Percentiles rank a stretch among this genome's conserved stretches.
Conservation (phyloP, 2,329 filamentous ascomycete species). For the Furcasterigmium furcatum region DNA sequence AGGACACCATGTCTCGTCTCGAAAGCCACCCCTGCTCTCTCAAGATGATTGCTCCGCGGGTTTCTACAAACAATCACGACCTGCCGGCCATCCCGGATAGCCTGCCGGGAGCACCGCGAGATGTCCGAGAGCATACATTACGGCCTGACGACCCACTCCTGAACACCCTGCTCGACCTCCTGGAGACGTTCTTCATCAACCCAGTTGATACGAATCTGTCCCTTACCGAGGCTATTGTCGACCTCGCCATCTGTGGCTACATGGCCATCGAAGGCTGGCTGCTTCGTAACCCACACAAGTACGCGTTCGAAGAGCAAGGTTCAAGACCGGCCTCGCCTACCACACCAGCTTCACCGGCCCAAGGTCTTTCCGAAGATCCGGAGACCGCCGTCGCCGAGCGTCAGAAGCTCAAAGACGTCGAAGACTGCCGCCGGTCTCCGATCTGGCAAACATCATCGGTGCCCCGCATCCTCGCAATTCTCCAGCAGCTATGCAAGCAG, state of each 20-base stretch:
- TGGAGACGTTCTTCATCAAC: conserved; percentile 84
- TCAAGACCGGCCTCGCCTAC: conserved; percentile 23
- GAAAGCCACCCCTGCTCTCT: conserved; percentile 74
- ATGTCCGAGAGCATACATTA: conserved; percentile 58
- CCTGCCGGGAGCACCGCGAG: conserved; percentile 58
- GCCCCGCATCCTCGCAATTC: conserved; percentile 51
- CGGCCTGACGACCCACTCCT: conserved; percentile 60
- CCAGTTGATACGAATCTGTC: conserved; percentile 88
- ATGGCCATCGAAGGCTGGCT: conserved; percentile 91
- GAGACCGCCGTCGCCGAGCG: conserved; percentile 36
- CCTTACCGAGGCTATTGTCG: conserved; percentile 78
- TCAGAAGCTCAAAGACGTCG: conserved; percentile 42
- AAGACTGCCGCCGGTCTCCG: conserved; percentile 50
- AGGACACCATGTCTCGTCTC: conserved; percentile 65
- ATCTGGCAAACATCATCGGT: conserved; percentile 47
- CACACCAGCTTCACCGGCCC: conserved; percentile 1
- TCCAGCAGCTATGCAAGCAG: conserved; percentile 61
- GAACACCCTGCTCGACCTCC: conserved; percentile 64
- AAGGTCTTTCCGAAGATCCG: conserved; percentile 28
- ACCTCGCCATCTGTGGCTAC: conserved; percentile 79
- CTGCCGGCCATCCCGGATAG: conserved; percentile 52
- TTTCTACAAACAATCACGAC: conserved; percentile 53
- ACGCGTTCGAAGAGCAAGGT: conserved; percentile 48
- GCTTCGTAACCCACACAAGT: conserved; percentile 66
- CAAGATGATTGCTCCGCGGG: conserved; percentile 61